Evolutionary conservation across 148 eudicot species (phyloP), one percentile per base, ranked within the genome.

Genomic region (Fagopyrum esculentum): DNA sequence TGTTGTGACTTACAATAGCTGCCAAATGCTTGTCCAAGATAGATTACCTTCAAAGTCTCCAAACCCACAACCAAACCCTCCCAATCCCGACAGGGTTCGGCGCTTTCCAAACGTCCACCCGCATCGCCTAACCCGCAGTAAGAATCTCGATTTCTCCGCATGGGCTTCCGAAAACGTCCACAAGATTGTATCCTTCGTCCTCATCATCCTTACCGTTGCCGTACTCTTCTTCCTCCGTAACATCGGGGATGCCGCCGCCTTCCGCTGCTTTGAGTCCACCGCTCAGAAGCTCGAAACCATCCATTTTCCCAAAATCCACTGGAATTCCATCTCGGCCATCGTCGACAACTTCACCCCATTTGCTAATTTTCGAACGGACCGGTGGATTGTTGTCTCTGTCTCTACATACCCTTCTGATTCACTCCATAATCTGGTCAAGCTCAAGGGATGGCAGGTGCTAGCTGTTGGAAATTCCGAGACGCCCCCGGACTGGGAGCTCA

Each of bases 391-490:
- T 54, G 97, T 90, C 3, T 92, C 93, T 1, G 97, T 95, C 0
- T 87, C 92, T 12, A 83, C 81, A 81, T 89, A 88, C 51, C 98
- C 98, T 2, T 77, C 83, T 3, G 90, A 89, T 82, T 78, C 90
- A 29, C 77, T 95, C n/a, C 77, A 50, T n/a, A 82, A 78, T 49
- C 74, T 92, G 79, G 83, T 78, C 8, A 89, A 77, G 86, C 86
- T 90, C 74, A 90, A 79, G 73, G 96, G 96, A 0, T 95, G 98
- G 98, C 98, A 95, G 78, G 87, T 95, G 2, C 89, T 95, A 69
- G 98, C 97, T 0, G 45, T 95, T 16, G 98, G 96, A 47, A 86
- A 85, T 75, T 86, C 97, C 40, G 88, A 79, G 76, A 95, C 98
- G 29, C 98, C 98, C 0, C 19, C 64, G 45, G 96, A 95, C 82